Base-by-base conservation (phyloP, 2,329 filamentous ascomycete genomes). In the Colletotrichum tropicicola region DNA sequence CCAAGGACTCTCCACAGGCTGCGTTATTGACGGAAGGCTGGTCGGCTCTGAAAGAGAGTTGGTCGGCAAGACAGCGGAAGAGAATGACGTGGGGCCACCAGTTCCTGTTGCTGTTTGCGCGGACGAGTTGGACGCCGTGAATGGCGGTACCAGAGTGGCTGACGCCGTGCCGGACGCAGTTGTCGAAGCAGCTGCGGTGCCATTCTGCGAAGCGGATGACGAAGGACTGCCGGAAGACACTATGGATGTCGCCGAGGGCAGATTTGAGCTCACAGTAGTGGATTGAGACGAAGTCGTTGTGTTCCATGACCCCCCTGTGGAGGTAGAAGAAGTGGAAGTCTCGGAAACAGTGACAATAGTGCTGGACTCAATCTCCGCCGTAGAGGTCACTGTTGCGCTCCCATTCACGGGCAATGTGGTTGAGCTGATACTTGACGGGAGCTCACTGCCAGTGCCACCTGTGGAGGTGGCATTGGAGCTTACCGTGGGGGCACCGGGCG, bases 1-100 rank as follows among this genome's bases (percentile, higher is more conserved):
- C 57, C 48, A 61, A 2, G 49, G 43, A 6, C 21, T 45, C 37
- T 65, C 57, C 30, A 65, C 57, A 7, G 61, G 57, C 21, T 51
- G 57, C 5, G 61, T 65, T 44, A 65, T 6, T 13, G 57, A 35
- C 9, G 35, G 32, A 13, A 28, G 21, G 5, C 3, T 37, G 27
- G 9, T n/a, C 1, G 51, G 23, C 6, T 41, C 23, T 35, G 23
- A 15, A 4, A 9, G 27, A 15, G 12, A 49, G 3, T 5, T 21
- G 19, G 39, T 6, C n/a, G n/a, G n/a, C n/a, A n/a, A 7, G 17
- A 51, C 21, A 41, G 0, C 28, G 43, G 28, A 4, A 7, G 19
- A 6, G 4, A 13, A 6, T n/a, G 51, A 28, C 4, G 39, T 23
- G 17, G 19, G 10, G 19, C 5, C 15, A 13, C 5, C 32, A 5